phyloP scores from a whole-genome alignment of 2,329 filamentous ascomycete species.

The Neonectria hederae region DNA sequence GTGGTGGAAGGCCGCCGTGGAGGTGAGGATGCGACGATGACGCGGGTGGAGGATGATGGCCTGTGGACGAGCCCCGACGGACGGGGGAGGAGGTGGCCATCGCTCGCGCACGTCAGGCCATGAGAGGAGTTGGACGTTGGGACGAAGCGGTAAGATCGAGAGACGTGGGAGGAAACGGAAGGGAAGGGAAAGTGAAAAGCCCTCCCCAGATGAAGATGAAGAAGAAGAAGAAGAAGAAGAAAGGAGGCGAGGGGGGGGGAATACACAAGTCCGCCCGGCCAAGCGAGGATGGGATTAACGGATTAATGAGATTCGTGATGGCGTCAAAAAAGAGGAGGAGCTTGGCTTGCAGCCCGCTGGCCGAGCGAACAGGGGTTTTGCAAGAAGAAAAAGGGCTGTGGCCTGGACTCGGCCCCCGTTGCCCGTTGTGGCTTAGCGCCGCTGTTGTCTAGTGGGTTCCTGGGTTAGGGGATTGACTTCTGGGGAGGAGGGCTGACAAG shows the following conservation, averaged over 20 bases:
- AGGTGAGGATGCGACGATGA: background rate
- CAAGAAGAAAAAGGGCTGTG: background rate
- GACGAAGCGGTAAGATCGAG: too few relatives aligned
- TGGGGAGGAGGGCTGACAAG: too few relatives aligned
- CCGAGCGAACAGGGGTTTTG: background rate
- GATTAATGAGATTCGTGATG: constrained; percentile 10
- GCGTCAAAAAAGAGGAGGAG: constrained; percentile 18
- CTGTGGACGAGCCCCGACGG: constrained; percentile 39
- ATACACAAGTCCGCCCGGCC: too few relatives aligned
- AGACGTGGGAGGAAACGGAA: background rate
- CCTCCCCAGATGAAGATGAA: background rate
- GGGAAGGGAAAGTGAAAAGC: background rate
- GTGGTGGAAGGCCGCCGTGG: too few relatives aligned
- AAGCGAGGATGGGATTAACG: background rate
- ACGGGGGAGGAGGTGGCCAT: constrained; percentile 41
- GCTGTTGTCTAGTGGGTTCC: background rate
- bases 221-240: background rate
- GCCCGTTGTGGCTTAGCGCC: background rate
- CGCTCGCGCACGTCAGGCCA: constrained; percentile 39
- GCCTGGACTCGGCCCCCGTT: background rate
- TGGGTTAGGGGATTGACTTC: constrained; percentile 4
- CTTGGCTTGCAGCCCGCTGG: background rate
- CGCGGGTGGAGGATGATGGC: constrained; percentile 34
- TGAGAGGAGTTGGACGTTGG: too few relatives aligned
- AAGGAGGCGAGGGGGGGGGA: too few relatives aligned